Percentiles rank a stretch among this genome's conserved stretches.
Evolutionary conservation across 169 alveolate genomes (phyloP).

Genomic region (Plasmodium chabaudi): DNA sequence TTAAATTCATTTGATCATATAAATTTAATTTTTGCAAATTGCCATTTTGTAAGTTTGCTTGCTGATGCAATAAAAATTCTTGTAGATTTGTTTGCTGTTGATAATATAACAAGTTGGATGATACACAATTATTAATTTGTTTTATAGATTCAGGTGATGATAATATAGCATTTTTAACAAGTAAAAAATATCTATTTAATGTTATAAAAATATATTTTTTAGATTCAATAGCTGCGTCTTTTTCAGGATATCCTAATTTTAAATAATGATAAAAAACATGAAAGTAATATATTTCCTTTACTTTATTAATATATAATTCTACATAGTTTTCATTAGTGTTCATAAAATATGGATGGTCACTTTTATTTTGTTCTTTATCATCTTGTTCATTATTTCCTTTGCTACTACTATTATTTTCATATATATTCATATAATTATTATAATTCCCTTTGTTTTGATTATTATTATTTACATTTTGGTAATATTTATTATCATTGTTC

Average conservation of each 20-base stretch:
- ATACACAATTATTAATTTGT: conserved; percentile 70
- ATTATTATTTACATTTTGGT: conserved; percentile 3
- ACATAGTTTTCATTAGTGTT: conserved; percentile 42
- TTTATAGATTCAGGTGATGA: conserved; percentile 65
- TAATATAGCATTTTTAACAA: conserved; percentile 66
- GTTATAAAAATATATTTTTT: conserved; percentile 68
- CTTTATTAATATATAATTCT: conserved; percentile 66
- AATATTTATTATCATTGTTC: conserved; percentile 38
- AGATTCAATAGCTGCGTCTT: conserved; percentile 71
- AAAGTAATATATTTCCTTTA: conserved; percentile 68
- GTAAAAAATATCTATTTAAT: conserved; percentile 40
- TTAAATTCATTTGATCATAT: conserved; percentile 42
- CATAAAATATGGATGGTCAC: background rate
- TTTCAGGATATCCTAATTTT: conserved; percentile 72
- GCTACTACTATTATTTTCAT: background rate
- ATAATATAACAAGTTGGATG: conserved; percentile 50
- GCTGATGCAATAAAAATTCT: conserved; percentile 59
- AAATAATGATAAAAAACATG: conserved; percentile 74
- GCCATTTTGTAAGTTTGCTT: conserved; percentile 20
- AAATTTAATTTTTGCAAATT: conserved; percentile 14
- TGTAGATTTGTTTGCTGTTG: conserved; percentile 63
- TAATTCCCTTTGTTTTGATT: background rate
- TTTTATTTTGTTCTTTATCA: background rate
- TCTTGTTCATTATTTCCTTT: background rate
- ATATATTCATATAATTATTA: background rate